These are phyloP conservation scores for Leishmania amazonensis DNA, from an alignment of 208 protist species.

Conservation along the genomic window DNA sequence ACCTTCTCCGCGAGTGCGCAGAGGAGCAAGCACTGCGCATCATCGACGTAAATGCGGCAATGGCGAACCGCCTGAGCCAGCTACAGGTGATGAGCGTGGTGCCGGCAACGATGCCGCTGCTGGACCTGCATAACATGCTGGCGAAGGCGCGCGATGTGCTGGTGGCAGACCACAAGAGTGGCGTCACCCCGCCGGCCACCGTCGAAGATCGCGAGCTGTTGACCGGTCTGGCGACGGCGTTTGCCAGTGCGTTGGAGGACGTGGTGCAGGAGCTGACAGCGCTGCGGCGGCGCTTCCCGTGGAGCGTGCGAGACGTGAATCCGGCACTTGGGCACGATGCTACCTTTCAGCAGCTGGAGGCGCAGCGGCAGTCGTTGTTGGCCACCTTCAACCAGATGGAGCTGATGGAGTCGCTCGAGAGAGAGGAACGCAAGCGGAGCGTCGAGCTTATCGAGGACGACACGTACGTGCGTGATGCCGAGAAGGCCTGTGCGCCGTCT, in stretches of 20 bases:
- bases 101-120: constrained; percentile 9
- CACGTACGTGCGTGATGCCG: constrained; percentile 37
- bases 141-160: constrained; percentile 12
- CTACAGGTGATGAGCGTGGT: constrained; percentile 16
- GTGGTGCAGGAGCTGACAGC: constrained; percentile 22
- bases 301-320: constrained; percentile 59
- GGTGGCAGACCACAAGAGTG: constrained; percentile 15
- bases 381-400: constrained; percentile 28
- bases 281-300: constrained; percentile 38
- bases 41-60: constrained; percentile 18
- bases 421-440: constrained; percentile 50
- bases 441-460: constrained; percentile 56
- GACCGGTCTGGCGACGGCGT: neutral
- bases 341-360: constrained; percentile 41
- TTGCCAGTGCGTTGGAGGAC: constrained; percentile 7
- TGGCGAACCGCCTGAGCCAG: constrained; percentile 16
- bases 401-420: constrained; percentile 51
- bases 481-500: constrained; percentile 12
- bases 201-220: constrained; percentile 13
- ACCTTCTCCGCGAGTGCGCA: constrained; percentile 59
- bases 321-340: constrained; percentile 41
- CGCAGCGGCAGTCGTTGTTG: constrained; percentile 36
- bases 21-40: constrained; percentile 34
- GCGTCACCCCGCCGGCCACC: constrained; percentile 3
- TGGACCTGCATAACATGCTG: constrained; percentile 23